These are phyloP conservation scores for Alternaria alternata DNA, from an alignment of 2,329 filamentous ascomycete genomes.

Conservation along the genomic window DNA sequence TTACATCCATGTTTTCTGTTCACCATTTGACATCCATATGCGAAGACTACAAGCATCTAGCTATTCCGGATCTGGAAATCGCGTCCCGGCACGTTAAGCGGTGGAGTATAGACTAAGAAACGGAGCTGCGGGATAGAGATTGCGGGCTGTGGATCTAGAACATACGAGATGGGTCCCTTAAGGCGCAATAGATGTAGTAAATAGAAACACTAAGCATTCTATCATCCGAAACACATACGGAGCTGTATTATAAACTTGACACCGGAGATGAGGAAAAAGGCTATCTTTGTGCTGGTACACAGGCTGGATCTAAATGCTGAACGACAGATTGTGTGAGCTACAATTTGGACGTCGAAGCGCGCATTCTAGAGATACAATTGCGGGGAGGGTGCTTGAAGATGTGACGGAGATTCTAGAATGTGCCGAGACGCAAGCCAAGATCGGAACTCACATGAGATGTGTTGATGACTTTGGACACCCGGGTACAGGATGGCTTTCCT, in stretches of 20 bases:
- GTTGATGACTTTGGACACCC: not conserved
- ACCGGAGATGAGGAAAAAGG: not conserved
- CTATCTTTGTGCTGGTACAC: not conserved
- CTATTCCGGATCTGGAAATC: not conserved
- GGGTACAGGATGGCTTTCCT: not conserved
- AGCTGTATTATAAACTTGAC: not conserved
- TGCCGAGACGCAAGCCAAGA: not conserved
- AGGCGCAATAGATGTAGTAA: not conserved
- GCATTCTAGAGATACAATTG: not conserved
- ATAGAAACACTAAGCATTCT: not conserved
- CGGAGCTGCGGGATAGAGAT: not conserved
- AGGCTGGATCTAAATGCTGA: not conserved
- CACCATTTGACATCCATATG: not conserved
- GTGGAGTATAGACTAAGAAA: not conserved
- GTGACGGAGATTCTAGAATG: not conserved
- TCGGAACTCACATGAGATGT: not conserved
- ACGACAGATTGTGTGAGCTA: not conserved
- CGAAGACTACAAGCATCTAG: not conserved
- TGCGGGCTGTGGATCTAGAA: not conserved
- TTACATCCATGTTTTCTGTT: not conserved
- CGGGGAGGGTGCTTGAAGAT: not conserved
- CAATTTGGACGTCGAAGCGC: not conserved
- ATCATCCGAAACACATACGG: not conserved
- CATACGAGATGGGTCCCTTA: not conserved
- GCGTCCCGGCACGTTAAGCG: not conserved